Conservation (phyloP, 106 monocot genomes). For the Triglochin maritima region DNA sequence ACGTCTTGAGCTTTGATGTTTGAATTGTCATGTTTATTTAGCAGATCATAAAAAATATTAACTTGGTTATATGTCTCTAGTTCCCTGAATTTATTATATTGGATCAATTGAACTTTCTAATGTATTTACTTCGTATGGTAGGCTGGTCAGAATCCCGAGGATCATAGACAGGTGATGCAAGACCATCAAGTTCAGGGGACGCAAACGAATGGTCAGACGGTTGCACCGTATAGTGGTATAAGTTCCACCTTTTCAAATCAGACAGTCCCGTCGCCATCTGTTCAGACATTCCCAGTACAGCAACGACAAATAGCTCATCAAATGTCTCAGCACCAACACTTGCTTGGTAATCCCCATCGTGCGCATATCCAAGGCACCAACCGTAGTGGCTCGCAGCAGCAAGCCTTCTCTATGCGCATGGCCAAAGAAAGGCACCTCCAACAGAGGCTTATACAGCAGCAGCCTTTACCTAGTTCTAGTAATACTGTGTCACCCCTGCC, state of each 20-base stretch:
- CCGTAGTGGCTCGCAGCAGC: conserved; percentile 46
- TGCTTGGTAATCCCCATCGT: conserved; percentile 42
- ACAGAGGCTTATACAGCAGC: conserved; percentile 52
- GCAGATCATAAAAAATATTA: too few relatives aligned
- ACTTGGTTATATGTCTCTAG: too few relatives aligned
- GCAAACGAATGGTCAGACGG: conserved; percentile 40
- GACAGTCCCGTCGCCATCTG: conserved; percentile 13
- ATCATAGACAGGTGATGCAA: conserved; percentile 73
- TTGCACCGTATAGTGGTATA: conserved; percentile 35
- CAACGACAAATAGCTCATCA: conserved; percentile 49
- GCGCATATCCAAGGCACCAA: conserved; percentile 43
- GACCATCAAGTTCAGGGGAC: conserved; percentile 66
- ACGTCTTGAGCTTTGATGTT: too few relatives aligned
- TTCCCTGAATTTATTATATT: too few relatives aligned
- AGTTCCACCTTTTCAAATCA: conserved; percentile 36
- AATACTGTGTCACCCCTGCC: conserved; percentile 21
- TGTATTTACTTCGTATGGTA: conserved; percentile 10
- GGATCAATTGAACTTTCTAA: too few relatives aligned
- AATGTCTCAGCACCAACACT: conserved; percentile 42
- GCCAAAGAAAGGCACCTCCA: conserved; percentile 59
- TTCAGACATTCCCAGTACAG: conserved; percentile 44
- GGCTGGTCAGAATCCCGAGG: conserved; percentile 63
- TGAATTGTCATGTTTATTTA: too few relatives aligned
- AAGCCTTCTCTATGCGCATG: conserved; percentile 47
- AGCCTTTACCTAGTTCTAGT: conserved; percentile 29